Evolutionary conservation across 176 grass and related monocot species (phyloP).

Genomic region (Musa schizocarpa): DNA sequence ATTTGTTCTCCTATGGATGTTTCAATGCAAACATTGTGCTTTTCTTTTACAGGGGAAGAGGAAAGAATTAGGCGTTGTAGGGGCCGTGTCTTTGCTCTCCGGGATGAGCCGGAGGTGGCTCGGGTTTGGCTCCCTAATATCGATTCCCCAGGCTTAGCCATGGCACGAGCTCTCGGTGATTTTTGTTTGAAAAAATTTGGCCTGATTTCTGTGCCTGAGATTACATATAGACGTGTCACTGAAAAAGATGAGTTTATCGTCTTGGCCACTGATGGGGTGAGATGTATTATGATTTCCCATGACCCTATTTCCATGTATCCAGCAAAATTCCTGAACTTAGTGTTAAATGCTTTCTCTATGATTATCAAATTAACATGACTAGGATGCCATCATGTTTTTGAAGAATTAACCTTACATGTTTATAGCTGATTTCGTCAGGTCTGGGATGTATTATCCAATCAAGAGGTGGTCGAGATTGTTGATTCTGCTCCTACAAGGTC

Average conservation of each 20-base stretch:
- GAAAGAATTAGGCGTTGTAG: constrained; percentile 13
- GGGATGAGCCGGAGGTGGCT: constrained; percentile 10
- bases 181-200: constrained; percentile 17
- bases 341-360: not conserved
- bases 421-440: not conserved
- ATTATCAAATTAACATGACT: not conserved
- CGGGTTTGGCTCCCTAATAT: constrained; percentile 6
- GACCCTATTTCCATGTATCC: not conserved
- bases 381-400: not conserved
- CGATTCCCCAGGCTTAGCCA: constrained; percentile 9
- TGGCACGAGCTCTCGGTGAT: constrained; percentile 15
- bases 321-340: not conserved
- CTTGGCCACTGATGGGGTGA: constrained; percentile 16
- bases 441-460: constrained; percentile 7
- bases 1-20: not conserved
- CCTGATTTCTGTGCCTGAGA: constrained; percentile 13
- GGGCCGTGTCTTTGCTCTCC: constrained; percentile 9
- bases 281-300: not conserved
- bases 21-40: not conserved
- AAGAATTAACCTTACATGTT: not conserved
- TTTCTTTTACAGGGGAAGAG: constrained; percentile 8
- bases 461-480: not conserved
- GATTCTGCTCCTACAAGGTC: constrained; percentile 7
- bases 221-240: constrained; percentile 3
- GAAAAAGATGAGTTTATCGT: constrained; percentile 14